Evolutionary conservation across 805 yeast species (phyloP).

Genomic region (Monosporozyma unispora): DNA sequence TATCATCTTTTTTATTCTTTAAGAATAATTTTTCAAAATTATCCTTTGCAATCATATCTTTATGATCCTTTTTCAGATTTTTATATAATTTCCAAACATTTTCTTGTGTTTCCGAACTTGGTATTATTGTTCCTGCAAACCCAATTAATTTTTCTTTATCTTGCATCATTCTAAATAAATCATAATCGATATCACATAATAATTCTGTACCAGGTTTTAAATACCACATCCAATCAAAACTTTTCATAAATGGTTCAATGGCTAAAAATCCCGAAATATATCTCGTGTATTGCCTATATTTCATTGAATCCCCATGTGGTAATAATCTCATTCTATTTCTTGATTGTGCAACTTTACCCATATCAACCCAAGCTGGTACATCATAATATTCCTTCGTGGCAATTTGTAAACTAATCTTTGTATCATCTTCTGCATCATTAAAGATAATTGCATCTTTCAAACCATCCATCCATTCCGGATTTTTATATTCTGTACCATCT

Average conservation of each 20-base stretch:
- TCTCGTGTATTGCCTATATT: constrained; percentile 79
- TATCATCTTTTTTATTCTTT: constrained; percentile 39
- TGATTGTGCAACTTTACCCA: constrained; percentile 50
- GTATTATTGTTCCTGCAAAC: constrained; percentile 57
- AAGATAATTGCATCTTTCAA: not conserved
- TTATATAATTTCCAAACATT: constrained; percentile 52
- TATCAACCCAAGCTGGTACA: constrained; percentile 69
- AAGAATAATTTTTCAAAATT: constrained; percentile 60
- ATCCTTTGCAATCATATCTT: constrained; percentile 45
- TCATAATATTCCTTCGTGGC: constrained; percentile 41
- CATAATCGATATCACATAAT: constrained; percentile 67
- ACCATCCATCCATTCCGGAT: not conserved
- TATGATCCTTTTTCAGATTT: constrained; percentile 44
- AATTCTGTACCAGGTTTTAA: constrained; percentile 74
- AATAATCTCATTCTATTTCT: constrained; percentile 50
- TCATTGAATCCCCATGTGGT: constrained; percentile 62
- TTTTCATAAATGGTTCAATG: constrained; percentile 50
- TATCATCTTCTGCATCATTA: constrained; percentile 30
- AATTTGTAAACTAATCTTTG: constrained; percentile 30
- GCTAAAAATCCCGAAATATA: constrained; percentile 73
- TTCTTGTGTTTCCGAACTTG: constrained; percentile 67
- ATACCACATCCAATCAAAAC: constrained; percentile 81
- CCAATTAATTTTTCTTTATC: constrained; percentile 61
- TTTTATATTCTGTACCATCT: constrained; percentile 58
- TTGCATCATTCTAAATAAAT: constrained; percentile 66